Conservation (phyloP, 139 green algal genomes). For the Chlamydomonas eustigma region DNA sequence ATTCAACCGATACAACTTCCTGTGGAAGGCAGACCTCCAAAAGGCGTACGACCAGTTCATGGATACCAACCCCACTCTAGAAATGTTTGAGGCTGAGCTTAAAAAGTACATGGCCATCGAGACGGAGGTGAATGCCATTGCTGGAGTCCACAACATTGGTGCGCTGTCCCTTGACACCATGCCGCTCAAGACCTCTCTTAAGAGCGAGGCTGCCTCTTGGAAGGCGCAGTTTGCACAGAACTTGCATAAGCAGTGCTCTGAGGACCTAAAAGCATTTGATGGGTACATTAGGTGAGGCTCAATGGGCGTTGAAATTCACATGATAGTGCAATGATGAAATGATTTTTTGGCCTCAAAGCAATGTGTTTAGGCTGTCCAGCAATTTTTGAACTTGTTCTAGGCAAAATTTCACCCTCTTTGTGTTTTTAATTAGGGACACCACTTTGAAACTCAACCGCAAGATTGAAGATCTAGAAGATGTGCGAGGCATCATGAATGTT, state of each 20-base stretch:
- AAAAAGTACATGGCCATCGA: conserved; percentile 69
- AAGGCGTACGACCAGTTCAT: conserved; percentile 53
- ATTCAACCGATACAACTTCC: conserved; percentile 79
- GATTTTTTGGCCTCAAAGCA: no score
- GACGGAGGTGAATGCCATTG: conserved; percentile 46
- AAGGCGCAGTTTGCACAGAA: conserved; percentile 91
- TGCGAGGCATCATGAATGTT: conserved; percentile 73
- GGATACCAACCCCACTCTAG: conserved; percentile 68
- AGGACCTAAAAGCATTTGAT: conserved; percentile 81
- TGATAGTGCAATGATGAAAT: neutral
- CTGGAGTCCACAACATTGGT: conserved; percentile 79
- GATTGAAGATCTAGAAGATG: conserved; percentile 82
- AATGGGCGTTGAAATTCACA: no score
- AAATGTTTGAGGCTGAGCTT: conserved; percentile 85
- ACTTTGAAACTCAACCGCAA: conserved; percentile 78
- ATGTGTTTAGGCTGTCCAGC: no score
- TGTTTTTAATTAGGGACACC: conserved; percentile 53
- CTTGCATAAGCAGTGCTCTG: conserved; percentile 78
- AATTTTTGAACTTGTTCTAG: no score
- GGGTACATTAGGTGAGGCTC: conserved; percentile 72
- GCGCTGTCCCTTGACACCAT: conserved; percentile 75
- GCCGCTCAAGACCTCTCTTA: conserved; percentile 81
- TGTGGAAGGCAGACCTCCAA: conserved; percentile 83
- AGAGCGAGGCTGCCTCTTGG: conserved; percentile 80
- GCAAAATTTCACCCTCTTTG: neutral